Evolutionary conservation across 2,329 filamentous ascomycete genomes (phyloP).

Genomic region (Keithomyces neogunnii): DNA sequence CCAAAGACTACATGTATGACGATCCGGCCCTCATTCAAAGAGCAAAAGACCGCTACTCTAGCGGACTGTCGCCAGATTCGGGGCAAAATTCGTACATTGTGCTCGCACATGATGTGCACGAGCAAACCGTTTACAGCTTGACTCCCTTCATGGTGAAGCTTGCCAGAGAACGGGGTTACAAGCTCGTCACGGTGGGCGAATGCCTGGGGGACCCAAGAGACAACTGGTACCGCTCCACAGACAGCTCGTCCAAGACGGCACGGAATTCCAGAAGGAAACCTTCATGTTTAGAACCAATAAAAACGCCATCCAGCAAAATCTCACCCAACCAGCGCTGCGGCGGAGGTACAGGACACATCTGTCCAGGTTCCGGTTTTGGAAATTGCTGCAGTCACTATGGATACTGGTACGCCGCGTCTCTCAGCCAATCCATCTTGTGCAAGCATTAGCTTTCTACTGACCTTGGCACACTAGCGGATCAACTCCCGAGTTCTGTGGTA

Average conservation of each 20-base stretch:
- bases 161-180: constrained; percentile 32
- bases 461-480: constrained; percentile 18
- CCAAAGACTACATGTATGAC: constrained; percentile 50
- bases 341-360: constrained; percentile 24
- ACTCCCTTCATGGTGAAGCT: constrained; percentile 33
- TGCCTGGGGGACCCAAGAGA: constrained; percentile 6
- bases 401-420: constrained; percentile 26
- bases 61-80: constrained; percentile 24
- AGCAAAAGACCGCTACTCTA: constrained; percentile 30
- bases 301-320: constrained; percentile 13
- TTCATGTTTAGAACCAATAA: background rate
- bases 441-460: background rate
- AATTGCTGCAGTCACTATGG: constrained; percentile 33
- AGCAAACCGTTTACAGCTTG: constrained; percentile 35
- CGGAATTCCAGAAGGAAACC: background rate
- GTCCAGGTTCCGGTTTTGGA: constrained; percentile 25
- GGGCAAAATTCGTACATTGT: constrained; percentile 34
- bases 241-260: constrained; percentile 6
- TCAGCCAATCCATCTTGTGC: background rate
- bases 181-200: constrained; percentile 36
- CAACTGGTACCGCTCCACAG: constrained; percentile 41
- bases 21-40: constrained; percentile 38
- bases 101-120: constrained; percentile 44
- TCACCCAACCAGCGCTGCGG: constrained; percentile 30
- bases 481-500: constrained; percentile 25